Conservation (phyloP, 2,329 filamentous ascomycete genomes). For the Cylindrodendrum hubeiense region DNA sequence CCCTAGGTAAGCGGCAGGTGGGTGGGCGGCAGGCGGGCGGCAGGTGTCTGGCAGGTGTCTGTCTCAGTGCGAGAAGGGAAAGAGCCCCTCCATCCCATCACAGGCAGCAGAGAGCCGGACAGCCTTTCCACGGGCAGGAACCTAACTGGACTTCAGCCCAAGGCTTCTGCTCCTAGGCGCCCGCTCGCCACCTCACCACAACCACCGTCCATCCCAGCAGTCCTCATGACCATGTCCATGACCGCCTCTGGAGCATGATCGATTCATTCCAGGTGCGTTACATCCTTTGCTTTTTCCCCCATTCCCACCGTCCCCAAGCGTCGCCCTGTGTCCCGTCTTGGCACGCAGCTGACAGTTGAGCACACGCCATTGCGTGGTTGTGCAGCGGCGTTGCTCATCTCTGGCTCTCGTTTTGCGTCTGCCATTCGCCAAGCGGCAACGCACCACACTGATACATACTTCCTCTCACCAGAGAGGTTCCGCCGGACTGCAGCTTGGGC, state of each 20-base stretch:
- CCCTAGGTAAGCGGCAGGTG: background rate
- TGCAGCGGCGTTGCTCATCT: conserved; percentile 25
- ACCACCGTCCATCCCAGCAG: conserved; percentile 20
- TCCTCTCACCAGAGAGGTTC: conserved; percentile 4
- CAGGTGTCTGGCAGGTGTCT: background rate
- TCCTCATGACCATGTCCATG: background rate
- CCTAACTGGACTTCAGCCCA: conserved; percentile 2
- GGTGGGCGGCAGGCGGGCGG: background rate
- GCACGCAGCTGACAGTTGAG: conserved; percentile 30
- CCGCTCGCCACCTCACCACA: conserved; percentile 39
- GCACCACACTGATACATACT: conserved; percentile 25
- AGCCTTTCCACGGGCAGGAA: background rate
- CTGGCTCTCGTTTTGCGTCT: conserved; percentile 26
- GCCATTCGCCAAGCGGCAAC: conserved; percentile 20
- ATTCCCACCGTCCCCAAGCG: conserved; percentile 16
- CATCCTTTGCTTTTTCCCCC: conserved; percentile 24
- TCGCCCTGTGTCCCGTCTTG: conserved; percentile 21
- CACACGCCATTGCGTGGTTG: conserved; percentile 26
- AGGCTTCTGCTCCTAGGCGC: background rate
- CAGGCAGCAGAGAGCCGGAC: background rate
- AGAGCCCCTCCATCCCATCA: background rate
- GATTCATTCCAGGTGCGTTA: conserved; percentile 21
- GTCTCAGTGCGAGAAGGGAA: background rate
- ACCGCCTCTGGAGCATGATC: conserved; percentile 23
- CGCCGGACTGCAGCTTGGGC: conserved; percentile 9